Base-by-base conservation (phyloP, 2,329 filamentous ascomycete genomes). In the Aspergillus candidus region DNA sequence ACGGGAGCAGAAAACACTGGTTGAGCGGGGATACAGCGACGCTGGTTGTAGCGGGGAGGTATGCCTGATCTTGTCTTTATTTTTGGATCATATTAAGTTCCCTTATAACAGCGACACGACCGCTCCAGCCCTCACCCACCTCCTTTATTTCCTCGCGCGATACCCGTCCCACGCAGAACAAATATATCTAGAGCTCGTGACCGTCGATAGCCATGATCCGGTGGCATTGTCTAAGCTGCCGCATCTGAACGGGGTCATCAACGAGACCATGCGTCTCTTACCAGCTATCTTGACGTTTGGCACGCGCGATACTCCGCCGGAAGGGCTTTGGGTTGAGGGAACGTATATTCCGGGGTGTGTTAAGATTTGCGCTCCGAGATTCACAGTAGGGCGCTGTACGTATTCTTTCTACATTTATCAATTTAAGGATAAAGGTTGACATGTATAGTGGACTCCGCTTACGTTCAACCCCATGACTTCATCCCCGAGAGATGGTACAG, bases 11-110 rank as follows among this genome's bases (percentile, higher is more conserved):
- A 43, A 40, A 44, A 22, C 30, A 32, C 38, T 32, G 12, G 43
- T 53, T 52, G 8, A 46, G 48, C 22, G 49, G 43, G 12, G 54
- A 54, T 50, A 53, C 51, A 11, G 44, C 50, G 11, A 22, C 57
- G 13, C 51, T 59, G 33, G 41, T 58, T 13, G 51, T 62, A 3
- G 59, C 59, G 11, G 59, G 59, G 33, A 57, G 54, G 54, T 55
- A 30, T 29, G 33, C 11, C 6, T 11, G 11, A 36, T 3, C 17
- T 14, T n/a, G 10, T 30, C 3, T 18, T 13, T 4, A 29, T 1
- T 15, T 13, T 4, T 12, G 14, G 22, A 27, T 27, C 1, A 27
- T 10, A 27, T 10, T 27, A 7, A 27, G 22, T 10, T 8, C 18
- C 10, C 6, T 8, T 1, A 27, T 27, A 27, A 27, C 3, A 50